Base-by-base conservation (phyloP, 768 basidiomycete genomes). In the Agaricus subrufescens region DNA sequence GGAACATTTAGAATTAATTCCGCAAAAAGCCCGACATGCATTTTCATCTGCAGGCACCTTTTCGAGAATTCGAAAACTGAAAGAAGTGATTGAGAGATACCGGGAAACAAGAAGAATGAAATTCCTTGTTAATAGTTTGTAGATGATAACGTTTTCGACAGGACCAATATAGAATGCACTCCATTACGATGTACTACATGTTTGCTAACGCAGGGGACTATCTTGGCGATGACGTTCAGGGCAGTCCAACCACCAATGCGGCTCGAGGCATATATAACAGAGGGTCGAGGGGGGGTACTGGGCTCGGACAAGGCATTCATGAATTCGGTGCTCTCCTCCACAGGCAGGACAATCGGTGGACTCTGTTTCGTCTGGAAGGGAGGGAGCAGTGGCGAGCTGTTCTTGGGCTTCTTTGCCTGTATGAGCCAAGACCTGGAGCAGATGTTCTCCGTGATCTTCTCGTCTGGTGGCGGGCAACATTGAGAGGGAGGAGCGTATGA, bases 201-300 rank as follows among this genome's bases (percentile, higher is more conserved):
- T 19, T 19, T 19, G 19, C 34, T 34, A 34, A 34, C 11, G 11
- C 3, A 8, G 11, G 7, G 31, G 9, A 31, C 31, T 31, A 31
- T 31, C 31, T 31, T 34, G 7, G 11, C 34, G 34, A 34, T 46
- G 43, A 11, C 54, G 46, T 23, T 48, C 19, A 1, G 54, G 54
- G 42, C 54, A 56, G 30, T 56, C 54, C 10, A 56, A 29, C 54
- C 54, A 56, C 47, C 54, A 56, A 30, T 56, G 54, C 1, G 54
- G 54, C 34, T 56, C 47, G 38, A 56, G 54, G 26, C 54, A 56
- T 8, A 56, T 15, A 43, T 56, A 56, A 34, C 54, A 56, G 14
- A 56, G 38, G 3, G 54, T 43, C 7, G 54, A 15, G 11, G 54
- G 54, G 14, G 46, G 46, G 26, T 56, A 43, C 3, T 56, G 54